Evolutionary conservation across 2,329 filamentous ascomycete species (phyloP).

Genomic region (Trichoderma sp.): DNA sequence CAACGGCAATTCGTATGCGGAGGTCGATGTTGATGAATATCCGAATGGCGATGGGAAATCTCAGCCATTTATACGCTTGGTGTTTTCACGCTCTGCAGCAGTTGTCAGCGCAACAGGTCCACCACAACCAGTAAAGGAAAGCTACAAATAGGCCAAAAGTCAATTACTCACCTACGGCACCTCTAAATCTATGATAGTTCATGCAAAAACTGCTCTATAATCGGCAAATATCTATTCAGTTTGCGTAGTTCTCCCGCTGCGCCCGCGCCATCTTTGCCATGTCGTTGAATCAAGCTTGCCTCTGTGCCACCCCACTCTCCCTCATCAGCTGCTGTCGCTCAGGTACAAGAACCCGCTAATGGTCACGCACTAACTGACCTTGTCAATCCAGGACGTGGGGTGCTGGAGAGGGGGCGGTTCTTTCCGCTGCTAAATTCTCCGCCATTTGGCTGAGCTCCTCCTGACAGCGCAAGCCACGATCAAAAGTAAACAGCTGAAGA

Average conservation of each 20-base stretch:
- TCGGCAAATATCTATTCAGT: background rate
- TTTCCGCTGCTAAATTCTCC: constrained; percentile 9
- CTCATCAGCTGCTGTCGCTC: constrained; percentile 16
- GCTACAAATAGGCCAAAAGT: background rate
- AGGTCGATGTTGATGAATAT: background rate
- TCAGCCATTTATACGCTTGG: background rate
- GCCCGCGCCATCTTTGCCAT: background rate
- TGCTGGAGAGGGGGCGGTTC: background rate
- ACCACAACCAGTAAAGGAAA: background rate
- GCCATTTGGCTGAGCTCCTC: constrained; percentile 3
- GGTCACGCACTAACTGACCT: constrained; percentile 10
- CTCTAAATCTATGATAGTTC: background rate
- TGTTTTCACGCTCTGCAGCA: background rate
- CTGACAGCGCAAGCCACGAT: background rate
- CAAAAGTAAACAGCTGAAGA: background rate
- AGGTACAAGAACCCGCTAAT: constrained; percentile 9
- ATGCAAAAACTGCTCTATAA: background rate
- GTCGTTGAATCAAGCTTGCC: constrained; percentile 24
- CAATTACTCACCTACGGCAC: background rate
- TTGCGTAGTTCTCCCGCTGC: background rate
- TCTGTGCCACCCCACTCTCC: constrained; percentile 13
- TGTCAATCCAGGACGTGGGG: background rate
- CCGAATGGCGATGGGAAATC: background rate
- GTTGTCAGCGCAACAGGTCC: background rate
- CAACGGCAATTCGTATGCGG: background rate